Evolutionary conservation across 768 basidiomycete genomes (phyloP).

Genomic region (Lactarius hatsudake): DNA sequence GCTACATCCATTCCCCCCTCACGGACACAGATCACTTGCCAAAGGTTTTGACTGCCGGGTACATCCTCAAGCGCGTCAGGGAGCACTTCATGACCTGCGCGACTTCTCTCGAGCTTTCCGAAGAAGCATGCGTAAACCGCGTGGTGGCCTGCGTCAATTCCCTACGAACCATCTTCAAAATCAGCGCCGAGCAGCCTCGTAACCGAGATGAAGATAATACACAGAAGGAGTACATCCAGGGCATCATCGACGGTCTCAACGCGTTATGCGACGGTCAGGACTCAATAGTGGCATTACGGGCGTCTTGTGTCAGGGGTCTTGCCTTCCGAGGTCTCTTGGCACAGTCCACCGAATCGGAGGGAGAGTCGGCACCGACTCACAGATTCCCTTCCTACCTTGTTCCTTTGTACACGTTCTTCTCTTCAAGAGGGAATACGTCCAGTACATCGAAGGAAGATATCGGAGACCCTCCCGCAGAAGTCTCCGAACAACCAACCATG

Average conservation of each 20-base stretch:
- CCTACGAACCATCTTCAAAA: constrained; percentile 11
- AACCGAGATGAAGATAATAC: background rate
- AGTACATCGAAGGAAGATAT: too few relatives aligned
- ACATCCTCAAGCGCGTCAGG: constrained; percentile 9
- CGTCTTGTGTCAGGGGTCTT: constrained; percentile 7
- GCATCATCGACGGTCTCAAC: background rate
- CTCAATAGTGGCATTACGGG: constrained; percentile 5
- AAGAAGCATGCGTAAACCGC: constrained; percentile 3
- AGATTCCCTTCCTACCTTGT: background rate
- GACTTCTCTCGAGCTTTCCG: constrained; percentile 9
- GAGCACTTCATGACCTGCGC: constrained; percentile 16
- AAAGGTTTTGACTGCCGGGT: background rate
- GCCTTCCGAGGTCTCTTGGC: constrained; percentile 6
- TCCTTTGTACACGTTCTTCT: constrained; percentile 4
- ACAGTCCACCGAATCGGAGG: background rate
- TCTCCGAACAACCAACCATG: background rate
- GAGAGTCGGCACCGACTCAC: background rate
- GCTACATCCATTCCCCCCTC: constrained; percentile 13
- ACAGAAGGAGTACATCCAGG: background rate
- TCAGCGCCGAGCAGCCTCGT: background rate
- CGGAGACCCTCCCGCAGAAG: background rate
- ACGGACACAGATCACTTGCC: background rate
- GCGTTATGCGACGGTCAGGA: background rate
- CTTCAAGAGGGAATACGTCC: background rate
- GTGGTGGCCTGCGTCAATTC: constrained; percentile 9